These are phyloP conservation scores for Orobanche coerulescens DNA, from an alignment of 257 asterid species.

Conservation along the genomic window DNA sequence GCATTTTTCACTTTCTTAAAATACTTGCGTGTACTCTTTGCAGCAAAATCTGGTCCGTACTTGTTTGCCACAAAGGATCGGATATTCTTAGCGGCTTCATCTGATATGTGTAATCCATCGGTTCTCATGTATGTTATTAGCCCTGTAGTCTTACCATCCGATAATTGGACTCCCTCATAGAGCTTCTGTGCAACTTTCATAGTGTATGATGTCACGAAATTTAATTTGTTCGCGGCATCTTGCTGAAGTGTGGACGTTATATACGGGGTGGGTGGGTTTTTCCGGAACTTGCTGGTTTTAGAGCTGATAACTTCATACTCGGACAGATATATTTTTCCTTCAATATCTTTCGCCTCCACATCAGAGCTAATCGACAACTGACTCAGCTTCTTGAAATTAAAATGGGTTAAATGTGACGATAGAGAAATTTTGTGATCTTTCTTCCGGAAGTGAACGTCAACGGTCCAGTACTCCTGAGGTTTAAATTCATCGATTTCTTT, in stretches of 20 bases:
- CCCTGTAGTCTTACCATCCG: slow-evolving; percentile 68
- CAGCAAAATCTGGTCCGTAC: slow-evolving; percentile 58
- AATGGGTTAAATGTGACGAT: slow-evolving; percentile 55
- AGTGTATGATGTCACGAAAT: slow-evolving; percentile 61
- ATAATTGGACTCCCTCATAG: slow-evolving; percentile 75
- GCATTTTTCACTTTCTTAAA: slow-evolving; percentile 86
- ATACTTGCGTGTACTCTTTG: slow-evolving; percentile 55
- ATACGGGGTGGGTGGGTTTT: slow-evolving; percentile 70
- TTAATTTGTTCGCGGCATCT: slow-evolving; percentile 84
- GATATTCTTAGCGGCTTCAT: slow-evolving; percentile 69
- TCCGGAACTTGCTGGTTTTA: slow-evolving; percentile 47
- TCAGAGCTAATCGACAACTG: slow-evolving; percentile 54
- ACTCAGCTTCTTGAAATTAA: slow-evolving; percentile 42
- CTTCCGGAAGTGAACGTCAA: slow-evolving; percentile 44
- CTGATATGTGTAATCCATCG: slow-evolving; percentile 83
- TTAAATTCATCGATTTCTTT: slow-evolving; percentile 67
- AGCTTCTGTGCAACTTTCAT: slow-evolving; percentile 90
- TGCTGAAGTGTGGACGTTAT: slow-evolving; percentile 93
- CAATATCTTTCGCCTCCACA: slow-evolving; percentile 51
- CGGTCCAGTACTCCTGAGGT: slow-evolving; percentile 80
- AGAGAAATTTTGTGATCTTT: slow-evolving; percentile 23
- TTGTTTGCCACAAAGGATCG: slow-evolving; percentile 54
- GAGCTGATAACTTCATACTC: slow-evolving; percentile 45
- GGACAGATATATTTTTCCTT: slow-evolving; percentile 43
- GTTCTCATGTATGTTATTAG: slow-evolving; percentile 90